Evolutionary conservation across 257 asterid species (phyloP).

Genomic region (Solanum ossicruentum): DNA sequence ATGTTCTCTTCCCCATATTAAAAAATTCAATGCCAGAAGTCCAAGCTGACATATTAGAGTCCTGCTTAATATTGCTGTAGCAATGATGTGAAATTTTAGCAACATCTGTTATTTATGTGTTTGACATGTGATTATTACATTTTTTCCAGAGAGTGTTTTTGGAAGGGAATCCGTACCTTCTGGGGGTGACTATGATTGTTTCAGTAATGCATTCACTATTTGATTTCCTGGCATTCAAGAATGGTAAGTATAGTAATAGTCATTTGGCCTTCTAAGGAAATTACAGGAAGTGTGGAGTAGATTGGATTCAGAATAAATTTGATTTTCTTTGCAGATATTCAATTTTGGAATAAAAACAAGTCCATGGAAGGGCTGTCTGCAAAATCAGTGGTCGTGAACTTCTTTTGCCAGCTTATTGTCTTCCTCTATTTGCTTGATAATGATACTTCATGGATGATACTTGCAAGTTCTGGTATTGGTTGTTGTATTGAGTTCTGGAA

Average conservation of each 20-base stretch:
- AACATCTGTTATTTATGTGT: background rate
- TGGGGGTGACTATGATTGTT: slow-evolving; percentile 80
- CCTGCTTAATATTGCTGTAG: background rate
- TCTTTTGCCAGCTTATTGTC: slow-evolving; percentile 74
- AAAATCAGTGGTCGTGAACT: slow-evolving; percentile 83
- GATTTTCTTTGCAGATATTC: slow-evolving; percentile 54
- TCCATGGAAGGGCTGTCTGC: slow-evolving; percentile 99
- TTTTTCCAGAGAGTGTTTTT: slow-evolving; percentile 79
- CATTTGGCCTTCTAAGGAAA: background rate
- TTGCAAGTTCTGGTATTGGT: slow-evolving; percentile 96
- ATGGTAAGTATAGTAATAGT: slow-evolving; percentile 35
- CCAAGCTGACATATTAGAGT: background rate
- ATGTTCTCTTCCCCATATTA: background rate
- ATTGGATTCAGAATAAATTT: background rate
- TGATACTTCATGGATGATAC: slow-evolving; percentile 99
- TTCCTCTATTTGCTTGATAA: slow-evolving; percentile 95
- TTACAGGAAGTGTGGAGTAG: background rate
- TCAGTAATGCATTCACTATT: slow-evolving; percentile 80
- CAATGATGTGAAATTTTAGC: background rate
- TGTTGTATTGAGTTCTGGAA: slow-evolving; percentile 99
- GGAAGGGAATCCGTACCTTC: slow-evolving; percentile 95
- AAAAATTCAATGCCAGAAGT: background rate
- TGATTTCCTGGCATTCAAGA: slow-evolving; percentile 95
- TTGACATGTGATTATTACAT: slow-evolving; percentile 7
- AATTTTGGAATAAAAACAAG: slow-evolving; percentile 98